Evolutionary conservation across 129 eudicot genomes (phyloP).

Genomic region (Pulicaria dysenterica): DNA sequence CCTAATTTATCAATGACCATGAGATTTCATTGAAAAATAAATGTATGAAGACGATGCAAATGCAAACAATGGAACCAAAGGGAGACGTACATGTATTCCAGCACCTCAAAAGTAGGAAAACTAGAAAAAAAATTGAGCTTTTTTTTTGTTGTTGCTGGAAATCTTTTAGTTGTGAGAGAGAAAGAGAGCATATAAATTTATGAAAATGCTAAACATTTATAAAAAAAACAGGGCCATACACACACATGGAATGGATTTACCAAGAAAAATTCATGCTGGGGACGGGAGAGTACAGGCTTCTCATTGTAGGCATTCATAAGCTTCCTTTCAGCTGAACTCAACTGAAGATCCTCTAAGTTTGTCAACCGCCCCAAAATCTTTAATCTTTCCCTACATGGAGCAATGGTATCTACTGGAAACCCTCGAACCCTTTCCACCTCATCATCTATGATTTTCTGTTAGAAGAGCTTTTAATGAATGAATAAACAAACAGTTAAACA

Average conservation of each 20-base stretch:
- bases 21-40: background rate
- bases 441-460: conserved; percentile 78
- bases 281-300: conserved; percentile 95
- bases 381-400: conserved; percentile 85
- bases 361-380: conserved; percentile 82
- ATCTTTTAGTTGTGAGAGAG: background rate
- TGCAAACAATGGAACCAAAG: conserved; percentile 4
- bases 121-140: conserved; percentile 12
- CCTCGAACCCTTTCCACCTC: conserved; percentile 82
- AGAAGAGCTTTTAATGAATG: background rate
- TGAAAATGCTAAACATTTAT: background rate
- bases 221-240: background rate
- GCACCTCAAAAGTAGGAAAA: conserved; percentile 17
- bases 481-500: background rate
- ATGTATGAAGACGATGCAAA: background rate
- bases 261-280: conserved; percentile 91
- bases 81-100: background rate
- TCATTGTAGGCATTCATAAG: conserved; percentile 94
- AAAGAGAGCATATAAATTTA: background rate
- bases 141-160: background rate
- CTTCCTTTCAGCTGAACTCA: conserved; percentile 82
- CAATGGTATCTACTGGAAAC: conserved; percentile 69
- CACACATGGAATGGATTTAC: conserved; percentile 40
- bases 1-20: conserved; percentile 1
- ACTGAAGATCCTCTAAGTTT: conserved; percentile 73